Evolutionary conservation across 2,329 filamentous ascomycete species (phyloP).

Genomic region (Onygenales sp.): DNA sequence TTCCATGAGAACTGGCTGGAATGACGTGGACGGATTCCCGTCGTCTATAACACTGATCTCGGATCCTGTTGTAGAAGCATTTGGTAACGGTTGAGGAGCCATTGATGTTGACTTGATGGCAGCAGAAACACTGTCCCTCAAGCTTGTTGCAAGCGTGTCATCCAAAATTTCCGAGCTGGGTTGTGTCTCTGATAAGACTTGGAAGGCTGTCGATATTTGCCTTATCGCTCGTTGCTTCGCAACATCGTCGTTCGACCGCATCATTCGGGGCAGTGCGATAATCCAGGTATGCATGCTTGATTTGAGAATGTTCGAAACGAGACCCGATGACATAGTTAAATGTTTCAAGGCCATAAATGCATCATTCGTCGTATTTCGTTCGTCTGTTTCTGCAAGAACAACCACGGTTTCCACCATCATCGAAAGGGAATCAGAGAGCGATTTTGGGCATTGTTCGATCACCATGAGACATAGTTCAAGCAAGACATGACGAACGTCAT

Average conservation of each 20-base stretch:
- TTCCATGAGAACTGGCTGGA: slow-evolving; percentile 52
- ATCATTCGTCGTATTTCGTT: slow-evolving; percentile 28
- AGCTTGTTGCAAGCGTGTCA: slow-evolving; percentile 54
- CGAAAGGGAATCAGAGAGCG: slow-evolving; percentile 57
- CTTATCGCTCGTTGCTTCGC: slow-evolving; percentile 62
- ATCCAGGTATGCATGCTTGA: slow-evolving; percentile 72
- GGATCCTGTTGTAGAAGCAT: slow-evolving; percentile 13
- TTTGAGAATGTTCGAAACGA: slow-evolving; percentile 55
- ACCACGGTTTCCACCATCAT: slow-evolving; percentile 77
- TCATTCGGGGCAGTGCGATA: slow-evolving; percentile 65
- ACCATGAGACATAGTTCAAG: slow-evolving; percentile 63
- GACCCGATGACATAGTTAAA: slow-evolving; percentile 52
- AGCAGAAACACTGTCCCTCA: slow-evolving; percentile 63
- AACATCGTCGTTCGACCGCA: slow-evolving; percentile 77
- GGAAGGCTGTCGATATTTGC: slow-evolving; percentile 66
- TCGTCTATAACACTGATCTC: slow-evolving; percentile 20
- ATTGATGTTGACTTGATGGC: slow-evolving; percentile 31
- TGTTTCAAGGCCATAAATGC: slow-evolving; percentile 42
- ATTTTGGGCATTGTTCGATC: slow-evolving; percentile 67
- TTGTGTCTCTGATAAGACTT: slow-evolving; percentile 53
- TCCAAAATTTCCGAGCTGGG: slow-evolving; percentile 58
- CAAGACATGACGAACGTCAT: slow-evolving; percentile 59
- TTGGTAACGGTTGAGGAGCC: slow-evolving; percentile 19
- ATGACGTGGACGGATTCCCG: slow-evolving; percentile 28
- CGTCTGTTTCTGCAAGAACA: slow-evolving; percentile 50